Evolutionary conservation across 805 yeast species (phyloP).

Genomic region (Candida andamanensis): DNA sequence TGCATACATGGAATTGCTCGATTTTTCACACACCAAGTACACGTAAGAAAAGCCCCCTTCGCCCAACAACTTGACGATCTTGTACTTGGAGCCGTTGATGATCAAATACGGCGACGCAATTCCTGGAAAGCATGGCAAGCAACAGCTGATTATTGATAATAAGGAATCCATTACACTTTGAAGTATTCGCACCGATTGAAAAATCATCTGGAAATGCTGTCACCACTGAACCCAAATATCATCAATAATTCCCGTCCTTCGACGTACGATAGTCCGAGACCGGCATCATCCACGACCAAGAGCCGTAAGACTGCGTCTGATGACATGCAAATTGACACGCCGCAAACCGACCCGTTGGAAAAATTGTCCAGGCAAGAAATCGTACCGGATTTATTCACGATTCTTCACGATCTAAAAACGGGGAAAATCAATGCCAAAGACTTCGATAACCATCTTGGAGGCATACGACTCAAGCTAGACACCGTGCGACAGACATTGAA

Average conservation of each 20-base stretch:
- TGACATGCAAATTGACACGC: neutral
- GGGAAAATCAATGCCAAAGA: constrained; percentile 38
- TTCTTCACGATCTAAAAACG: constrained; percentile 28
- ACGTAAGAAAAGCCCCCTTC: constrained; percentile 91
- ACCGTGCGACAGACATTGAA: constrained; percentile 25
- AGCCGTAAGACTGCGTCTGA: no score
- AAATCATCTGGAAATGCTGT: neutral
- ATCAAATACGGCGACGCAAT: constrained; percentile 49
- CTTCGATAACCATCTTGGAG: constrained; percentile 38
- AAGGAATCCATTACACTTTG: constrained; percentile 22
- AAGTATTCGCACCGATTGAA: neutral
- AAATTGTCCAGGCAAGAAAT: constrained; percentile 27
- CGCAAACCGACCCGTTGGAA: constrained; percentile 13
- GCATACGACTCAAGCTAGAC: constrained; percentile 30
- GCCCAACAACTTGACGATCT: constrained; percentile 68
- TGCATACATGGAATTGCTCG: constrained; percentile 52
- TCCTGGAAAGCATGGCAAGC: constrained; percentile 44
- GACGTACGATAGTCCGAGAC: no score
- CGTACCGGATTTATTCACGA: constrained; percentile 32
- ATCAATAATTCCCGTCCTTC: no score
- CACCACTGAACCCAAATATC: no score
- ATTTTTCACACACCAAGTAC: constrained; percentile 57
- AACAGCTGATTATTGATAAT: constrained; percentile 18
- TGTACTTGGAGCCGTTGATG: constrained; percentile 59
- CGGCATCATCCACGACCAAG: no score